Percentiles rank a stretch among this genome's conserved stretches.
Evolutionary conservation across 176 grass and related monocot species (phyloP).

Genomic region (Stipa capillata): DNA sequence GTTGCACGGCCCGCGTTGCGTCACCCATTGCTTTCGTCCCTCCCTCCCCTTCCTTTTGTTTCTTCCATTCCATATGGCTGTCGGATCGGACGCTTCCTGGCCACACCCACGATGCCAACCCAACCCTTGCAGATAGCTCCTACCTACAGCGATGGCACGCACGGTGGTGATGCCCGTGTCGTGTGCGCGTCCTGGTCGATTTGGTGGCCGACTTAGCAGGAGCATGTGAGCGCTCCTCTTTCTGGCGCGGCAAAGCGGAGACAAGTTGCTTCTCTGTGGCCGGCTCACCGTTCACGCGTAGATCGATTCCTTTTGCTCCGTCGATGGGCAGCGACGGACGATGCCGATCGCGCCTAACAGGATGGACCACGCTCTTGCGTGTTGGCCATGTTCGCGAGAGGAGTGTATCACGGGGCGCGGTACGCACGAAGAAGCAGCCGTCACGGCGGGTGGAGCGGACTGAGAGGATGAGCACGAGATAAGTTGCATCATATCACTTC

Average conservation of each 20-base stretch:
- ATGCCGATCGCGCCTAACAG: neutral
- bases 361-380: slow-evolving; percentile 3
- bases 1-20: neutral
- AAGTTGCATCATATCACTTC: too few species aligned
- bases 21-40: slow-evolving; percentile 16
- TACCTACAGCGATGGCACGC: neutral
- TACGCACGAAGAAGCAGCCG: neutral
- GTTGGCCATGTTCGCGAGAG: too few species aligned
- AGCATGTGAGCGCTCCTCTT: neutral
- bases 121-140: too few species aligned
- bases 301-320: too few species aligned
- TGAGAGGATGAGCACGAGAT: neutral
- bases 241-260: too few species aligned
- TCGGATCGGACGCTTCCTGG: neutral
- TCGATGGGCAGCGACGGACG: neutral
- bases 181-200: neutral
- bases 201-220: too few species aligned
- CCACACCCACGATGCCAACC: neutral
- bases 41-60: neutral
- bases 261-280: neutral
- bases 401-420: neutral
- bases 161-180: too few species aligned
- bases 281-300: neutral
- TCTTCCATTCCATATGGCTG: slow-evolving; percentile 25
- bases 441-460: neutral